Evolutionary conservation across 2,329 filamentous ascomycete genomes (phyloP).

Genomic region (Chaetothyriales sp.): DNA sequence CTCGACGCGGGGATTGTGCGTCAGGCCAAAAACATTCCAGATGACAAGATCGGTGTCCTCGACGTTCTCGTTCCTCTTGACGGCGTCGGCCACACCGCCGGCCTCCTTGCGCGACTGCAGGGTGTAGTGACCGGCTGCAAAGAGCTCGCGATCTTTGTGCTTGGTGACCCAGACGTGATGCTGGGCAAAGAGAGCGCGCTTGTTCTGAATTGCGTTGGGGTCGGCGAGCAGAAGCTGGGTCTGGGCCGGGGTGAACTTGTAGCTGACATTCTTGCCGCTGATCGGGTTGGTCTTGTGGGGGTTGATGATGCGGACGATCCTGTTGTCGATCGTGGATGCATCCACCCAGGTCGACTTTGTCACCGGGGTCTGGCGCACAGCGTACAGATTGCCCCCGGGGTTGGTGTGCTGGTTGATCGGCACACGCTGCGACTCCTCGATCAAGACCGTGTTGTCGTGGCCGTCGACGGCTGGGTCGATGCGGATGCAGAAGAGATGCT

Average conservation of each 20-base stretch:
- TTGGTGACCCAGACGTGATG: conserved; percentile 39
- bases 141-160: conserved; percentile 35
- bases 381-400: conserved; percentile 47
- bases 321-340: conserved; percentile 33
- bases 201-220: conserved; percentile 28
- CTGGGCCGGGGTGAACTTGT: conserved; percentile 33
- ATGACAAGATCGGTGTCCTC: conserved; percentile 34
- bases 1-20: conserved; percentile 37
- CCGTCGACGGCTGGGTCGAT: conserved; percentile 51
- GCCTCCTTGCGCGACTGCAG: conserved; percentile 30
- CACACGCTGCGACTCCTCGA: conserved; percentile 38
- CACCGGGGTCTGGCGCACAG: conserved; percentile 36
- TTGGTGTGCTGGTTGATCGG: conserved; percentile 40
- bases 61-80: conserved; percentile 28
- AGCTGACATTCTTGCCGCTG: conserved; percentile 30
- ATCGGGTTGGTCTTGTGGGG: conserved; percentile 28
- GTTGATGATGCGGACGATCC: conserved; percentile 37
- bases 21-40: conserved; percentile 36
- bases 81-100: conserved; percentile 32
- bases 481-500: conserved; percentile 52
- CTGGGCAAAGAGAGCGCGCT: conserved; percentile 34
- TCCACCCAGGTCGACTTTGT: conserved; percentile 35
- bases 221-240: conserved; percentile 36
- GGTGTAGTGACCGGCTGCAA: conserved; percentile 34
- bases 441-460: conserved; percentile 37